phyloP scores from a whole-genome alignment of 106 monocot genomes.

The Iris macrosiphon region DNA sequence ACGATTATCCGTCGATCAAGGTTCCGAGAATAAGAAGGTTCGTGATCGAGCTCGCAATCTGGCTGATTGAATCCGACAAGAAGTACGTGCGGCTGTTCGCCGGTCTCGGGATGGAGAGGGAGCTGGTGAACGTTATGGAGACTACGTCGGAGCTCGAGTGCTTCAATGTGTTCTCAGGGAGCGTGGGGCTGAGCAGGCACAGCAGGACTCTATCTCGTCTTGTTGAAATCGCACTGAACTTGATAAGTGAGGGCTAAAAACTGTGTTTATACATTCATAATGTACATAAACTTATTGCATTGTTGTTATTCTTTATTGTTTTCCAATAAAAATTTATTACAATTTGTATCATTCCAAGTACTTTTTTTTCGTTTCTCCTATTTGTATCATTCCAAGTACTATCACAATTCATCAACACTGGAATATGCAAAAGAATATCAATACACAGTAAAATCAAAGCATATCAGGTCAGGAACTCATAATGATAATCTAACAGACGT shows the following conservation, averaged over 20 bases:
- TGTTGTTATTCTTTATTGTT: background rate
- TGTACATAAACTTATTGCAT: background rate
- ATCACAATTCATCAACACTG: no score
- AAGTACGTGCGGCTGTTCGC: slow-evolving; percentile 20
- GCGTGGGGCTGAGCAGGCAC: slow-evolving; percentile 42
- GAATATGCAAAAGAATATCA: no score
- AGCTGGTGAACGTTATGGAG: slow-evolving; percentile 35
- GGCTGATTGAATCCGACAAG: slow-evolving; percentile 42
- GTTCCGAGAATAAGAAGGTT: slow-evolving; percentile 68
- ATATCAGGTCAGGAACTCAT: no score
- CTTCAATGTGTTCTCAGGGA: slow-evolving; percentile 65
- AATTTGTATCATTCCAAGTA: background rate
- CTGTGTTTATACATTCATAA: background rate
- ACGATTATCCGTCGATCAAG: slow-evolving; percentile 37
- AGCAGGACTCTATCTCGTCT: slow-evolving; percentile 20
- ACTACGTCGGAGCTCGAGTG: slow-evolving; percentile 83
- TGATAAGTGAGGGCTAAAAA: slow-evolving; percentile 13
- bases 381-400: no score
- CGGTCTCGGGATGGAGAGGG: slow-evolving; percentile 18
- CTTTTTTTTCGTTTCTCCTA: no score
- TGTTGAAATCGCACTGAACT: slow-evolving; percentile 31
- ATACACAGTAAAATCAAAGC: no score
- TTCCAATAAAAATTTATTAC: background rate
- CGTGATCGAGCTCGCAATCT: slow-evolving; percentile 49
- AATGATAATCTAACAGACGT: no score